Conservation (phyloP, 768 basidiomycete species). For the Leucosporidium yakuticum region DNA sequence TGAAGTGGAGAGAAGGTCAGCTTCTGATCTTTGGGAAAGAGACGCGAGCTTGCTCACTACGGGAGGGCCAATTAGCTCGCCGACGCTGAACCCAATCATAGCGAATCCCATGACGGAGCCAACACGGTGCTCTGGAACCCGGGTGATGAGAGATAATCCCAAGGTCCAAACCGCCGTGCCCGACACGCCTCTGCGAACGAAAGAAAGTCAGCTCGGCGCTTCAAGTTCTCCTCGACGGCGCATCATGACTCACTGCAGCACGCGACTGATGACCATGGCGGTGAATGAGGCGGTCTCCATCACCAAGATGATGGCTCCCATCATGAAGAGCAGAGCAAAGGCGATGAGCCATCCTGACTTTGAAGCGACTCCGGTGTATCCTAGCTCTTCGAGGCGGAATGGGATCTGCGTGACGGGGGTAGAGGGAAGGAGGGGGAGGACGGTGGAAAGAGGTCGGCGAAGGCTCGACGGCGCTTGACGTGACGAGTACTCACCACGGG, state of each 20-base stretch:
- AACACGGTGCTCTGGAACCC: slow-evolving; percentile 16
- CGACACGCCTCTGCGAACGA: slow-evolving; percentile 12
- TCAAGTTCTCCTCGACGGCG: too few species aligned
- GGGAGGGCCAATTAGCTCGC: slow-evolving; percentile 12
- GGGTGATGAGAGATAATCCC: slow-evolving; percentile 21
- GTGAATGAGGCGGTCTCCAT: slow-evolving; percentile 30
- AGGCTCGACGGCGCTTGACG: too few species aligned
- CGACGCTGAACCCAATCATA: slow-evolving; percentile 22
- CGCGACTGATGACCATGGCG: slow-evolving; percentile 23
- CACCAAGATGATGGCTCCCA: slow-evolving; percentile 31
- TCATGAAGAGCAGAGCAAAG: slow-evolving; percentile 34
- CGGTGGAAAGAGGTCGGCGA: too few species aligned
- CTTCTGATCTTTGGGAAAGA: too few species aligned
- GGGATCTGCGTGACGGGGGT: too few species aligned
- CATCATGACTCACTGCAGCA: slow-evolving; percentile 18
- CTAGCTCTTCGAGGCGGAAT: slow-evolving; percentile 31
- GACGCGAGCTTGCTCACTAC: too few species aligned
- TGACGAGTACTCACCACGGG: too few species aligned
- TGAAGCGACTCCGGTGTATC: slow-evolving; percentile 29
- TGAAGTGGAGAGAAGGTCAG: too few species aligned
- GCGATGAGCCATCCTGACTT: slow-evolving; percentile 36
- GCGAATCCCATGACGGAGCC: slow-evolving; percentile 22
- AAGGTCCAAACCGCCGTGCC: slow-evolving; percentile 30
- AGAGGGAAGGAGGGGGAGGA: too few species aligned
- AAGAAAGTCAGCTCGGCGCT: neutral